Conservation (phyloP, 2,329 filamentous ascomycete genomes). For the Arthrobotrys sinensis region DNA sequence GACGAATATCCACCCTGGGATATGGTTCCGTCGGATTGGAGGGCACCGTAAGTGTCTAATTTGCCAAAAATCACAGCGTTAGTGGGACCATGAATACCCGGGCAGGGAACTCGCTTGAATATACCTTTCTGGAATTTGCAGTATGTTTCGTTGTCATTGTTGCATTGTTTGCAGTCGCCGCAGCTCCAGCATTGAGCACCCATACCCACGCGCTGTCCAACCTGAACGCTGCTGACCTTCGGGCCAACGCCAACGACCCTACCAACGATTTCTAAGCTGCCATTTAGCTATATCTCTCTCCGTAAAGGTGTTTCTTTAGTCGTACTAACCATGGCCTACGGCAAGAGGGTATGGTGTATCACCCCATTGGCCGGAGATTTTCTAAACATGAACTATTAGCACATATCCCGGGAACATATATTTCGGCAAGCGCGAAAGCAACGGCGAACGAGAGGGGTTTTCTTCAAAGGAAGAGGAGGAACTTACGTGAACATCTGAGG, state of each 20-base stretch:
- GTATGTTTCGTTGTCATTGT: slow-evolving; percentile 78
- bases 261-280: slow-evolving; percentile 76
- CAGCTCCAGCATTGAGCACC: slow-evolving; percentile 78
- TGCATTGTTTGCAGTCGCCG: slow-evolving; percentile 77
- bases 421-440: slow-evolving; percentile 3
- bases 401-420: neutral
- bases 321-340: slow-evolving; percentile 75
- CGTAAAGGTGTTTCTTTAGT: neutral
- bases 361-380: slow-evolving; percentile 75
- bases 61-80: slow-evolving; percentile 72
- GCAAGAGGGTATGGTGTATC: slow-evolving; percentile 75
- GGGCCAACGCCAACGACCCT: slow-evolving; percentile 78
- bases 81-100: slow-evolving; percentile 72
- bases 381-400: slow-evolving; percentile 61
- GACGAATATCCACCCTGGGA: slow-evolving; percentile 77
- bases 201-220: slow-evolving; percentile 78
- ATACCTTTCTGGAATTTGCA: slow-evolving; percentile 68
- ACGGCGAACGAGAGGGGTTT: neutral
- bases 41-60: slow-evolving; percentile 69
- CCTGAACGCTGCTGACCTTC: slow-evolving; percentile 75
- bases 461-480: neutral
- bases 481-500: slow-evolving; percentile 76
- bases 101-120: slow-evolving; percentile 1
- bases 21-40: slow-evolving; percentile 71
- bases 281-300: slow-evolving; percentile 25